Evolutionary conservation across 352 stramenopile genomes (phyloP).

Genomic region (Phytophthora constricta): DNA sequence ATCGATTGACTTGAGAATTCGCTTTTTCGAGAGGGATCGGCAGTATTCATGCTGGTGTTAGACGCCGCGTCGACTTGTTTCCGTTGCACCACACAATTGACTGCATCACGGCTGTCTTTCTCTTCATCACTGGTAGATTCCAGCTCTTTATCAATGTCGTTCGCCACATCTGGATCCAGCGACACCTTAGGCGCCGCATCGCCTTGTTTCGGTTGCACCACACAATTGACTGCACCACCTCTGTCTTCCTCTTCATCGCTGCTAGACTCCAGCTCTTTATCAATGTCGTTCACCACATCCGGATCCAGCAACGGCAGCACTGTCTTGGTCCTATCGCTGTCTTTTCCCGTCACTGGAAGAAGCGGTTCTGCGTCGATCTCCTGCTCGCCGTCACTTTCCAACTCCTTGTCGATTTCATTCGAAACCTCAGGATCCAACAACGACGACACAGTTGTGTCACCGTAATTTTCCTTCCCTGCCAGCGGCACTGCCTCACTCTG

Average conservation of each 20-base stretch:
- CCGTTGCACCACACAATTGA: not conserved
- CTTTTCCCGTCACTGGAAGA: too few species aligned
- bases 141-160: conserved; percentile 43
- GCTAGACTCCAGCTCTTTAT: conserved; percentile 32
- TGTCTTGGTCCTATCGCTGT: conserved; percentile 18
- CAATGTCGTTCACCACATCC: conserved; percentile 34
- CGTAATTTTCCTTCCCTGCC: not conserved
- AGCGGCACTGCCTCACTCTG: not conserved
- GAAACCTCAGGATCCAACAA: conserved; percentile 13
- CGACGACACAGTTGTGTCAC: not conserved
- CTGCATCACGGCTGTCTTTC: conserved; percentile 1
- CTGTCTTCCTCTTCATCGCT: not conserved
- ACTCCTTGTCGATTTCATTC: conserved; percentile 21
- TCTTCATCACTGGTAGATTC: conserved; percentile 39
- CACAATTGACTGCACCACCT: not conserved
- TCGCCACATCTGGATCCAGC: conserved; percentile 24
- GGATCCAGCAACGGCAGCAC: conserved; percentile 7
- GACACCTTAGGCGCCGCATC: not conserved
- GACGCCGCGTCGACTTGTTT: not conserved
- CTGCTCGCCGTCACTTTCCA: conserved; percentile 17
- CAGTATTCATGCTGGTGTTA: not conserved
- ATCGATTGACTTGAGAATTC: conserved; percentile 35
- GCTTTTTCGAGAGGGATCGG: not conserved
- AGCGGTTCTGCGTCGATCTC: too few species aligned
- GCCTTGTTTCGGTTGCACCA: not conserved